Evolutionary conservation across 1,139 yeast genomes (phyloP).

Genomic region (Suhomyces coccinellae): DNA sequence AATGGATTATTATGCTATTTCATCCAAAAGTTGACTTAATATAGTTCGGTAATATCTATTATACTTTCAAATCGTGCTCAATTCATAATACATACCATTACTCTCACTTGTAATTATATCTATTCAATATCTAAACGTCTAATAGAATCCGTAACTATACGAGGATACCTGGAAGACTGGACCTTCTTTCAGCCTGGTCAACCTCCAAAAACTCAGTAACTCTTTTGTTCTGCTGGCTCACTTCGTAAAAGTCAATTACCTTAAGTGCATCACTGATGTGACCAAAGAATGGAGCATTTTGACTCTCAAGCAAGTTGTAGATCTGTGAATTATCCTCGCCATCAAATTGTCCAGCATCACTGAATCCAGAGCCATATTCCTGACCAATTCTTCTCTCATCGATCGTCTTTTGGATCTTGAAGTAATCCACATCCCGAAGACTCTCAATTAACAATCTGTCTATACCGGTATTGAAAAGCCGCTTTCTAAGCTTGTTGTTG

Average conservation of each 20-base stretch:
- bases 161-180: slow-evolving; percentile 10
- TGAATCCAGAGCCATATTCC: slow-evolving; percentile 3
- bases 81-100: no score
- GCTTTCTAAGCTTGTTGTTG: slow-evolving; percentile 30
- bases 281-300: slow-evolving; percentile 34
- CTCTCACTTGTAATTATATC: no score
- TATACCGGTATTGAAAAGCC: slow-evolving; percentile 38
- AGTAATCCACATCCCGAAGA: slow-evolving; percentile 31
- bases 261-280: slow-evolving; percentile 46
- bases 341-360: slow-evolving; percentile 7
- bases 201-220: slow-evolving; percentile 9
- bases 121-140: neutral
- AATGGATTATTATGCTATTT: no score
- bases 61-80: no score
- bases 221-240: slow-evolving; percentile 5
- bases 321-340: slow-evolving; percentile 16
- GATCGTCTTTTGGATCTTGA: slow-evolving; percentile 21
- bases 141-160: neutral
- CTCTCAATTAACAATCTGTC: slow-evolving; percentile 26
- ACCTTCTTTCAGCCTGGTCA: slow-evolving; percentile 9
- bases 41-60: no score
- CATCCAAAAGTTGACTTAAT: no score
- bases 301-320: slow-evolving; percentile 30
- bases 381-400: slow-evolving; percentile 1
- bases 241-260: slow-evolving; percentile 42